A percentile compares a stretch with the other conserved stretches of the same genome.
These are phyloP conservation scores for Candida schatavii DNA, from an alignment of 805 yeast genomes.

Conservation along the genomic window DNA sequence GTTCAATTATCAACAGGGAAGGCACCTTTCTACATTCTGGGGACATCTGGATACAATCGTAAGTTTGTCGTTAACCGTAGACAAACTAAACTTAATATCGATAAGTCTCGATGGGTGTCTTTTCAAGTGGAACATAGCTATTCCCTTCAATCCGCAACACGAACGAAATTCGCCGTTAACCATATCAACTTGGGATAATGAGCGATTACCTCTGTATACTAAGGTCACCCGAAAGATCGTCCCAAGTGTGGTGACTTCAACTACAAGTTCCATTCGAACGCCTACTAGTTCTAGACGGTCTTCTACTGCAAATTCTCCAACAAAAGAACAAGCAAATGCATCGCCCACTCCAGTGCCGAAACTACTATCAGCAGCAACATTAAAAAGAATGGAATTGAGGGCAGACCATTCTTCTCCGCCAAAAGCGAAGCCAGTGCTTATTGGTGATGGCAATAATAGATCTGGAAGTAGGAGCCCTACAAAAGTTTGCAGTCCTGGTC, in stretches of 20 bases:
- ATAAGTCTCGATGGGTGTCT: slow-evolving; percentile 55
- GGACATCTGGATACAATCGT: slow-evolving; percentile 49
- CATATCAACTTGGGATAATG: neutral
- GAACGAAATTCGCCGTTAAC: neutral
- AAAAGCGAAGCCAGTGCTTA: neutral
- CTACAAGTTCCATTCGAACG: slow-evolving; percentile 9
- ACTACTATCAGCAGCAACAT: slow-evolving; percentile 26
- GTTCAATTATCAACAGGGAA: slow-evolving; percentile 46
- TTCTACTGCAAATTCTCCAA: slow-evolving; percentile 9
- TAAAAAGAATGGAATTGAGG: slow-evolving; percentile 32
- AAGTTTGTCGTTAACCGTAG: slow-evolving; percentile 29
- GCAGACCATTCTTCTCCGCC: slow-evolving; percentile 11
- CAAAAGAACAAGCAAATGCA: slow-evolving; percentile 1
- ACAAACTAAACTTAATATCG: slow-evolving; percentile 32
- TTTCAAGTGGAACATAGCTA: slow-evolving; percentile 41
- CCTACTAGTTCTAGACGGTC: slow-evolving; percentile 8
- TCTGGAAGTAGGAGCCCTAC: neutral
- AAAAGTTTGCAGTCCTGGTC: slow-evolving; percentile 1
- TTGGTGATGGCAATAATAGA: no score
- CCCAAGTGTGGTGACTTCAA: slow-evolving; percentile 13
- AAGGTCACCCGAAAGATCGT: slow-evolving; percentile 34
- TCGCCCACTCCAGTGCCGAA: slow-evolving; percentile 19
- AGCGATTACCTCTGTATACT: slow-evolving; percentile 20
- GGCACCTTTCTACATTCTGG: slow-evolving; percentile 51
- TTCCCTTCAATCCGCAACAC: no score